Evolutionary conservation across 202 grass and related monocot species (phyloP).

Genomic region (Bolboschoenoplectus hybrid): DNA sequence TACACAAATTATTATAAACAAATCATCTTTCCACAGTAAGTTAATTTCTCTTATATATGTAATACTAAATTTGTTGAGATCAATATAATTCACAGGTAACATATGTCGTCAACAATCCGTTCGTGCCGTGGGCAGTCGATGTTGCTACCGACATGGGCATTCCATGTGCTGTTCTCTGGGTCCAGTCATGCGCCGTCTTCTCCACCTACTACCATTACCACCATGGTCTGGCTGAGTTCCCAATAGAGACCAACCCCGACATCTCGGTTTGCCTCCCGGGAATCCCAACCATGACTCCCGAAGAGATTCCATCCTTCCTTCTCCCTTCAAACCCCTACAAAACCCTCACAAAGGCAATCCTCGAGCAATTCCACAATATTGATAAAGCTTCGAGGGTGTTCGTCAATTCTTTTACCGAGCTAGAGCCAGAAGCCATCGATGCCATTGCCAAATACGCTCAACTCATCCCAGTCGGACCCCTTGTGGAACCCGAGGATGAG

Average conservation of each 20-base stretch:
- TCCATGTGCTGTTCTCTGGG: constrained; percentile 66
- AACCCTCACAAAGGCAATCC: constrained; percentile 50
- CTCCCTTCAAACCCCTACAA: constrained; percentile 70
- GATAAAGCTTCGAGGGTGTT: constrained; percentile 61
- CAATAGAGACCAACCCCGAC: constrained; percentile 44
- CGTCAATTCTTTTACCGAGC: constrained; percentile 80
- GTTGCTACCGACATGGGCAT: constrained; percentile 61
- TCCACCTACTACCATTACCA: constrained; percentile 74
- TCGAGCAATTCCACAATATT: constrained; percentile 56
- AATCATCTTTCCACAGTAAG: not conserved
- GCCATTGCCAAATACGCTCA: constrained; percentile 45
- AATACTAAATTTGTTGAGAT: constrained; percentile 26
- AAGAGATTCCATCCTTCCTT: constrained; percentile 82
- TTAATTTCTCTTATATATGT: not conserved
- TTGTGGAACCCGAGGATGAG: constrained; percentile 45
- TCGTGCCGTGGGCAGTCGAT: constrained; percentile 67
- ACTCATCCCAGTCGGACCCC: constrained; percentile 72
- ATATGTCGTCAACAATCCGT: constrained; percentile 78
- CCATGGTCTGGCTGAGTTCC: constrained; percentile 63
- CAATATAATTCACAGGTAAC: constrained; percentile 28
- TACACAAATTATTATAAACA: not conserved
- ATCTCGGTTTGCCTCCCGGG: constrained; percentile 52
- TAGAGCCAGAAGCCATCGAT: constrained; percentile 51
- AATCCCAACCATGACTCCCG: constrained; percentile 47
- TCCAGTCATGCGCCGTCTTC: constrained; percentile 83